These are phyloP conservation scores for Metschnikowia vanudenii DNA, from an alignment of 805 yeast species.

Conservation along the genomic window DNA sequence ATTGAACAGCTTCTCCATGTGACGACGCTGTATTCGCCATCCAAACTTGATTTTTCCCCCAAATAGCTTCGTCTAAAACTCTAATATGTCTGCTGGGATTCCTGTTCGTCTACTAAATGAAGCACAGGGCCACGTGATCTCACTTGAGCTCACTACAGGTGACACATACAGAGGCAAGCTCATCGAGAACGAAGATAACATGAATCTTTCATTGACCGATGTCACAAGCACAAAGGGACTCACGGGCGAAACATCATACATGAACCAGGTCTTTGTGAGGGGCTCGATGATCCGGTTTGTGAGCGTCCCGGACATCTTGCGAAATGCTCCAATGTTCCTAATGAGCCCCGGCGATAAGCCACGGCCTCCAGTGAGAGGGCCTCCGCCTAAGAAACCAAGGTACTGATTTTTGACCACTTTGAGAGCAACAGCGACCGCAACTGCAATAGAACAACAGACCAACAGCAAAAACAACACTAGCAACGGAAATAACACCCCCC, in stretches of 20 bases:
- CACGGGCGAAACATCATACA: slow-evolving; percentile 70
- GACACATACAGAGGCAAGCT: slow-evolving; percentile 86
- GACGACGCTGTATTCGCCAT: too few species aligned
- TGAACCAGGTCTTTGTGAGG: slow-evolving; percentile 84
- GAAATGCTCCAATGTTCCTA: slow-evolving; percentile 85
- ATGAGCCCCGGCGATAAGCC: slow-evolving; percentile 57
- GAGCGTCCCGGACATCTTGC: slow-evolving; percentile 83
- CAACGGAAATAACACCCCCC: too few species aligned
- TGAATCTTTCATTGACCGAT: slow-evolving; percentile 86
- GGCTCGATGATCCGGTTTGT: slow-evolving; percentile 88
- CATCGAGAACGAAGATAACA: slow-evolving; percentile 84
- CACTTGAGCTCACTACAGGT: slow-evolving; percentile 81
- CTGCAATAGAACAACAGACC: too few species aligned
- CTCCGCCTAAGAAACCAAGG: slow-evolving; percentile 22
- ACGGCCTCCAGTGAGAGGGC: slow-evolving; percentile 69
- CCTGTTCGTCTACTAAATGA: slow-evolving; percentile 87
- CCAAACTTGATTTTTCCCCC: background rate
- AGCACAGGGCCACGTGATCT: slow-evolving; percentile 82
- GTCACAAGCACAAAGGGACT: slow-evolving; percentile 66
- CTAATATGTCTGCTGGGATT: slow-evolving; percentile 60
- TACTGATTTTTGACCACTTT: background rate
- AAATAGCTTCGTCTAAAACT: background rate
- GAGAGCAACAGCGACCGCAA: too few species aligned
- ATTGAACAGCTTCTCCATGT: too few species aligned
- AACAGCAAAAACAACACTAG: too few species aligned